Evolutionary conservation across 2,329 filamentous ascomycete genomes (phyloP), one percentile per base, ranked within the genome.

Genomic region (Fusarium multiceps): DNA sequence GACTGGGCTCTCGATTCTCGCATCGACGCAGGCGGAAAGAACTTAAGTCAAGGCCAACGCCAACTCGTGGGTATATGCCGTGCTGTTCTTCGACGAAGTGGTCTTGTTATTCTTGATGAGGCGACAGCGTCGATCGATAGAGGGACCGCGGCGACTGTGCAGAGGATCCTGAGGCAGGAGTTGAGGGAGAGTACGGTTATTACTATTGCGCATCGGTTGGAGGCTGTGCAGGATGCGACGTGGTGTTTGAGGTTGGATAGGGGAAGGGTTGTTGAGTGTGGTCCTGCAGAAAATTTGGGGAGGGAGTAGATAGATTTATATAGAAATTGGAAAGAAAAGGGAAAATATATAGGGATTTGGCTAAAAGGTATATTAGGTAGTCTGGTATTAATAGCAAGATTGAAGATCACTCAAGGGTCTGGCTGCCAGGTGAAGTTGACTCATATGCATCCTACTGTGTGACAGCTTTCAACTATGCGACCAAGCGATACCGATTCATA

Each of bases 91-190:
- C 80, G 88, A 2, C 81, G 85, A 7, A 89, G 87, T 48, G 87
- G 88, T 4, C 81, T 90, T 21, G 85, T 90, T 16, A 85, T 90
- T 27, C 76, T 89, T n/a, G 88, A 90, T 63, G 88, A 90, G 77
- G 89, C 88, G 4, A 90, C 89, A 6, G 88, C 88, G 4, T 88
- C 85, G 1, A 89, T 90, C 53, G 89, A 90, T 59, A 83, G 84
- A 48, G 82, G 81, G 59, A 90, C 89, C 2, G 88, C 89, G 0
- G 81, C 82, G 21, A 81, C 82, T 23, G 88, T 90, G 59, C 88
- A 90, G 76, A 80, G 84, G 16, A 81, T 90, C 4, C 74, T 90
- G 41, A 78, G 87, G 6, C 82, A 85, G 25, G 87, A 89, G 73
- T 79, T 90, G 46, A 74, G 75, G 6, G 65, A 82, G 16, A 88